A percentile compares a stretch with the other conserved stretches of the same genome.
phyloP scores from a whole-genome alignment of 495 filamentous ascomycete species.

The Saxophila tyrrhenica region DNA sequence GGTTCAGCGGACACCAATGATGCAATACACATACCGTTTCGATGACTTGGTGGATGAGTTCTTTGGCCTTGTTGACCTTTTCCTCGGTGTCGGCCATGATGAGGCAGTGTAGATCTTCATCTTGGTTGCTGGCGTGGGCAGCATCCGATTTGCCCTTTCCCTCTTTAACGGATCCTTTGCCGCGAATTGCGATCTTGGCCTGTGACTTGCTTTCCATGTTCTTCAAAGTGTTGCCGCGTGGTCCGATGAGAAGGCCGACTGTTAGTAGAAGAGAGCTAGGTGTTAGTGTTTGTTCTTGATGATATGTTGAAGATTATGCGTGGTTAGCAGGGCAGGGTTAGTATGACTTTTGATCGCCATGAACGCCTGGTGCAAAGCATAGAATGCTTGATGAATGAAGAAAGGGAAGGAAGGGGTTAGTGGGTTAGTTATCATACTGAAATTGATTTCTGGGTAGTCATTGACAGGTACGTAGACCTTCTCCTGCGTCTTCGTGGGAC shows the following conservation, averaged over 20 bases:
- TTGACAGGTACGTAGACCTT: slow-evolving; percentile 99
- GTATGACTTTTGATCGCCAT: slow-evolving; percentile 22
- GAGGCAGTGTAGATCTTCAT: slow-evolving; percentile 96
- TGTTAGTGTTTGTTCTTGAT: slow-evolving; percentile 63
- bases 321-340: slow-evolving; percentile 42
- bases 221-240: slow-evolving; percentile 97
- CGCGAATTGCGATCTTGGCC: slow-evolving; percentile 97
- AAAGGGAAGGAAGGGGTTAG: slow-evolving; percentile 47
- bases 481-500: slow-evolving; percentile 98
- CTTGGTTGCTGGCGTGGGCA: slow-evolving; percentile 97
- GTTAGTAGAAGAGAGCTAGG: slow-evolving; percentile 69
- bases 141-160: slow-evolving; percentile 98
- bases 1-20: not conserved
- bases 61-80: slow-evolving; percentile 96
- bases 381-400: slow-evolving; percentile 15
- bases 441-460: slow-evolving; percentile 99
- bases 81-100: slow-evolving; percentile 99
- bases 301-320: slow-evolving; percentile 20
- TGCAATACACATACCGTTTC: slow-evolving; percentile 65
- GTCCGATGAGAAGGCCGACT: slow-evolving; percentile 99
- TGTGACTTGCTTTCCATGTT: slow-evolving; percentile 97
- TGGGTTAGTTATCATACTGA: slow-evolving; percentile 99
- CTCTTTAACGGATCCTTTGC: slow-evolving; percentile 99
- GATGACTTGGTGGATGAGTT: slow-evolving; percentile 92
- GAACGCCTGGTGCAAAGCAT: slow-evolving; percentile 11